A percentile compares a stretch with the other conserved stretches of the same genome.
phyloP scores from a whole-genome alignment of 306 rosid genomes.

The Ziziphus jujuba region DNA sequence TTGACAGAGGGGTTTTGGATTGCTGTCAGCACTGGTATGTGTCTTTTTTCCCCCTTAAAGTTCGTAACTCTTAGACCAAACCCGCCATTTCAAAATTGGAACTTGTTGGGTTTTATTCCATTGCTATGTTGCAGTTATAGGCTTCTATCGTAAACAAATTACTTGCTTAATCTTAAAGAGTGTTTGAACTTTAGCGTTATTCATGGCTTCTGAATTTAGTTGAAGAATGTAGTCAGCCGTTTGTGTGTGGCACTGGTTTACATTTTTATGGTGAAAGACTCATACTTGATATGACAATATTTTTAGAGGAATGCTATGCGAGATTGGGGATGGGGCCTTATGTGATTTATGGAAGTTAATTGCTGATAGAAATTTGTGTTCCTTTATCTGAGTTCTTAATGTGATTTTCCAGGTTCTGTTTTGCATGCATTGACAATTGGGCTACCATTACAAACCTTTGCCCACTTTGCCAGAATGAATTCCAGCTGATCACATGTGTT shows the following conservation, averaged over 20 bases:
- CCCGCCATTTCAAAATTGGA: background rate
- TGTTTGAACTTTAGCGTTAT: background rate
- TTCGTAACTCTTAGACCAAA: background rate
- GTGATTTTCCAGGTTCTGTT: slow-evolving; percentile 78
- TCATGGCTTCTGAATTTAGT: background rate
- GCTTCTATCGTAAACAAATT: background rate
- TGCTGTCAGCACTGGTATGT: slow-evolving; percentile 95
- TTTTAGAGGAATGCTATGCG: too few species aligned
- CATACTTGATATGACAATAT: too few species aligned
- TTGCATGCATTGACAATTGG: slow-evolving; percentile 97
- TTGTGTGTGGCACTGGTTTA: background rate
- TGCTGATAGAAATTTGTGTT: background rate
- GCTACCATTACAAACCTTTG: slow-evolving; percentile 96
- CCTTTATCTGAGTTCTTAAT: slow-evolving; percentile 9
- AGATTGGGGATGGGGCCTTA: too few species aligned
- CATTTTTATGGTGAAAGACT: background rate
- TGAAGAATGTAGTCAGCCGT: background rate
- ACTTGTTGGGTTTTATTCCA: background rate
- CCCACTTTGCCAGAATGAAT: slow-evolving; percentile 98
- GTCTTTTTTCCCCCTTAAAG: background rate
- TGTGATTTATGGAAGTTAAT: too few species aligned
- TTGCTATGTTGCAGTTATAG: background rate
- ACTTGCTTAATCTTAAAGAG: background rate
- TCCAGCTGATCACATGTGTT: slow-evolving; percentile 94
- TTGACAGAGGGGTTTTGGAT: slow-evolving; percentile 93